These are phyloP conservation scores for Nitzschia sp. DNA, from an alignment of 108 stramenopile species.

Conservation along the genomic window DNA sequence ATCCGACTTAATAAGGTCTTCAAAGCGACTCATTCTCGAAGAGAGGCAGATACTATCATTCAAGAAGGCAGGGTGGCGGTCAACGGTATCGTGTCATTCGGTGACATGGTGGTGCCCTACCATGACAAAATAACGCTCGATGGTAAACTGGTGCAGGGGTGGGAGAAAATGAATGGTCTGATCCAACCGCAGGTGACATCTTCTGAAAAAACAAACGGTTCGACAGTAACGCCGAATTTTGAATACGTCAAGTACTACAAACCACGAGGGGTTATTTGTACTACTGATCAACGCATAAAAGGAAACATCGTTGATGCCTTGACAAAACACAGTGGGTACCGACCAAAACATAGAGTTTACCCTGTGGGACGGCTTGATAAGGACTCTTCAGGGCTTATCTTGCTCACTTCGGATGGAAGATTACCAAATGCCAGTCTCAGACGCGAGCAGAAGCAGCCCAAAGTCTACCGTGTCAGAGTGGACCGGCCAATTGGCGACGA, in stretches of 20 bases:
- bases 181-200: background rate
- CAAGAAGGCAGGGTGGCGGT: constrained; percentile 59
- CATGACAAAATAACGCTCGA: constrained; percentile 59
- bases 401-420: constrained; percentile 76
- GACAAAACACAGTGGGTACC: constrained; percentile 31
- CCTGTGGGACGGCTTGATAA: constrained; percentile 85
- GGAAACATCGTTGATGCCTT: constrained; percentile 67
- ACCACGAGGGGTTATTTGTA: constrained; percentile 73
- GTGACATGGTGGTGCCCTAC: constrained; percentile 55
- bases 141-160: constrained; percentile 54
- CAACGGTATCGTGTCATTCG: constrained; percentile 51
- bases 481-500: constrained; percentile 39
- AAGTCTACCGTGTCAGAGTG: constrained; percentile 60
- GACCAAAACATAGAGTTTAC: constrained; percentile 58
- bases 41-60: constrained; percentile 72
- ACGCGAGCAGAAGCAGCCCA: constrained; percentile 51
- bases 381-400: constrained; percentile 69
- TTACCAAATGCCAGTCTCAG: constrained; percentile 70
- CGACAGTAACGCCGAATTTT: constrained; percentile 23
- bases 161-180: constrained; percentile 61
- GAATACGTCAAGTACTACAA: constrained; percentile 83
- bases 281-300: constrained; percentile 59
- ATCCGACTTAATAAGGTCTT: constrained; percentile 84
- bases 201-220: constrained; percentile 1
- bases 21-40: constrained; percentile 71